Percentiles rank a stretch among this genome's conserved stretches.
These are phyloP conservation scores for Puya raimondii DNA, from an alignment of 176 grass and related monocot genomes.

Conservation along the genomic window DNA sequence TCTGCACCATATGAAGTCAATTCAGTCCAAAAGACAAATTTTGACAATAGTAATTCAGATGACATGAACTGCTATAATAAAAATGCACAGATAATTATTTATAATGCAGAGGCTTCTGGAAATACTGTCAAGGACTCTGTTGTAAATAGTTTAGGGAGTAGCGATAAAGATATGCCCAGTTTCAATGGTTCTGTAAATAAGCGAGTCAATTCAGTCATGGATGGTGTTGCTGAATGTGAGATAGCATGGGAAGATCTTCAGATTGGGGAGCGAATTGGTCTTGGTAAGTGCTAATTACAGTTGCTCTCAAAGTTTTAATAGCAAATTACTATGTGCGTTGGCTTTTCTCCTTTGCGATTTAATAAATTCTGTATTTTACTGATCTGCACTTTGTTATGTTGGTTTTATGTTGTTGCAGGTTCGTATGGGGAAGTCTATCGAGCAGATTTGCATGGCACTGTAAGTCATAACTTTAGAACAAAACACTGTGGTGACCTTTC, in stretches of 20 bases:
- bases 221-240: conserved; percentile 61
- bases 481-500: conserved; percentile 1
- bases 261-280: conserved; percentile 88
- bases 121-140: conserved; percentile 24
- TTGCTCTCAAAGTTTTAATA: background rate
- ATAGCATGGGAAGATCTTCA: conserved; percentile 99
- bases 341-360: background rate
- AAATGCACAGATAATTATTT: conserved; percentile 27
- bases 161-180: conserved; percentile 30
- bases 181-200: conserved; percentile 36
- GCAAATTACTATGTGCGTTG: background rate
- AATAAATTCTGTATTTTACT: background rate
- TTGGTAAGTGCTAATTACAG: conserved; percentile 43
- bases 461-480: conserved; percentile 43
- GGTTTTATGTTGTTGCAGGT: conserved; percentile 27
- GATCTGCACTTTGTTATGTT: conserved; percentile 3
- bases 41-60: background rate
- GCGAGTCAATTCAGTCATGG: conserved; percentile 58
- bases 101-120: conserved; percentile 24
- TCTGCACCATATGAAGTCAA: conserved; percentile 29
- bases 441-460: conserved; percentile 97
- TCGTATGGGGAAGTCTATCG: conserved; percentile 96
- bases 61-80: conserved; percentile 11
- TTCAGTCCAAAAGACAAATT: background rate
- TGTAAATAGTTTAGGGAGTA: conserved; percentile 23